Conservation (phyloP, 2,329 filamentous ascomycete genomes). For the Microcyclospora tardicrescens region DNA sequence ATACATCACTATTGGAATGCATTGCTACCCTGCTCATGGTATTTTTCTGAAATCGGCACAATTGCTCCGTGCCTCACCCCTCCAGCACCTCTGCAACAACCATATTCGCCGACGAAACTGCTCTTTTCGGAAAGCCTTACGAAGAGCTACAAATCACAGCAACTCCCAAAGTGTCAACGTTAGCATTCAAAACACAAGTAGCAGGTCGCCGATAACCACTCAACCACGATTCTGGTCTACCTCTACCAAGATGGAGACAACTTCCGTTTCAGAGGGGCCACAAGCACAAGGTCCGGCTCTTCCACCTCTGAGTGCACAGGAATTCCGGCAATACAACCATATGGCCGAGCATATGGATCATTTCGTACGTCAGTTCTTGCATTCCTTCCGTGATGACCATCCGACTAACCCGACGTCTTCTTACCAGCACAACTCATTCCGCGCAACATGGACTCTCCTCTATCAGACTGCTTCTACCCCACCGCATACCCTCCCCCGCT, state of each 20-base stretch:
- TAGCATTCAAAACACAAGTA: not conserved
- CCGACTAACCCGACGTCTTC: not conserved
- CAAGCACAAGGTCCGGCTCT: conserved; percentile 22
- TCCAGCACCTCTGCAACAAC: too few species aligned
- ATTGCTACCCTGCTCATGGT: too few species aligned
- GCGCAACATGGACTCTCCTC: conserved; percentile 57
- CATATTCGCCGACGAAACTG: too few species aligned
- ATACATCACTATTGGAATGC: too few species aligned
- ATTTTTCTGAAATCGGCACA: too few species aligned
- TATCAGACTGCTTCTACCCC: conserved; percentile 41
- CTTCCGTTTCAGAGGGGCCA: not conserved
- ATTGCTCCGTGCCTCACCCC: too few species aligned
- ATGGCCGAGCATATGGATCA: conserved; percentile 62
- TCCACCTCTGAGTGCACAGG: conserved; percentile 50
- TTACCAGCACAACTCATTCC: conserved; percentile 61
- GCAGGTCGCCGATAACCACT: not conserved
- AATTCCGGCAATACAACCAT: conserved; percentile 60
- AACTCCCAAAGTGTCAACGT: too few species aligned
- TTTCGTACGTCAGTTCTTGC: conserved; percentile 41
- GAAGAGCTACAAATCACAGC: too few species aligned
- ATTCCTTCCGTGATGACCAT: not conserved
- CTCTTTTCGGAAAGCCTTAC: too few species aligned
- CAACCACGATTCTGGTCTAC: conserved; percentile 2
- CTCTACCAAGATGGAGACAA: not conserved
- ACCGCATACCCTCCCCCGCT: too few species aligned